A percentile compares a stretch with the other conserved stretches of the same genome.
These are phyloP conservation scores for Neurospora sp. DNA, from an alignment of 2,329 filamentous ascomycete genomes.

Conservation along the genomic window DNA sequence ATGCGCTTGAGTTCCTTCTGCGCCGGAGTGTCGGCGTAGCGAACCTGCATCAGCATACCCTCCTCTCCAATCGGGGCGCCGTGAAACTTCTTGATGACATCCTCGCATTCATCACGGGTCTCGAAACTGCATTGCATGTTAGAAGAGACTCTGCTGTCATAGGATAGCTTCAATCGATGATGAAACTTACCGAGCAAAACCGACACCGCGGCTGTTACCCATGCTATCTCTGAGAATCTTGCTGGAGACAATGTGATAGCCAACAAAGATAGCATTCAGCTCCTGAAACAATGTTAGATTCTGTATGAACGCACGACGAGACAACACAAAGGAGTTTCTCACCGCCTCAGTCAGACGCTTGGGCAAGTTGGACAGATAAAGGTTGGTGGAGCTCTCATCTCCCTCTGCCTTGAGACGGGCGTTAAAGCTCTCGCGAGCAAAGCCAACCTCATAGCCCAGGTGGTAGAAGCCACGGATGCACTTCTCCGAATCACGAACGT, in stretches of 20 bases:
- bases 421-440: slow-evolving; percentile 96
- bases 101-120: slow-evolving; percentile 76
- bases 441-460: slow-evolving; percentile 93
- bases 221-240: slow-evolving; percentile 88
- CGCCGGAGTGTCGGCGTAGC: slow-evolving; percentile 91
- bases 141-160: slow-evolving; percentile 6
- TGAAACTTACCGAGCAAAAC: slow-evolving; percentile 74
- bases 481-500: slow-evolving; percentile 79
- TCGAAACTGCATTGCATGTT: slow-evolving; percentile 60
- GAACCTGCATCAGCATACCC: slow-evolving; percentile 78
- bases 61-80: slow-evolving; percentile 68
- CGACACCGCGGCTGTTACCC: slow-evolving; percentile 91
- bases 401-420: slow-evolving; percentile 94
- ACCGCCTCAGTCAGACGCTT: slow-evolving; percentile 86
- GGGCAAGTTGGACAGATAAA: slow-evolving; percentile 96
- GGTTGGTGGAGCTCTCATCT: slow-evolving; percentile 81
- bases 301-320: neutral
- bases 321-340: slow-evolving; percentile 24
- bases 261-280: slow-evolving; percentile 66
- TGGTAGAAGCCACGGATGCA: slow-evolving; percentile 94
- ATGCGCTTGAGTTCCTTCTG: slow-evolving; percentile 96
- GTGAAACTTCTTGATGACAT: slow-evolving; percentile 79
- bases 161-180: neutral
- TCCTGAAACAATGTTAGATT: slow-evolving; percentile 38
- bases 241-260: slow-evolving; percentile 79